These are phyloP conservation scores for Daldinia caldariorum DNA, from an alignment of 495 filamentous ascomycete genomes.

Conservation along the genomic window DNA sequence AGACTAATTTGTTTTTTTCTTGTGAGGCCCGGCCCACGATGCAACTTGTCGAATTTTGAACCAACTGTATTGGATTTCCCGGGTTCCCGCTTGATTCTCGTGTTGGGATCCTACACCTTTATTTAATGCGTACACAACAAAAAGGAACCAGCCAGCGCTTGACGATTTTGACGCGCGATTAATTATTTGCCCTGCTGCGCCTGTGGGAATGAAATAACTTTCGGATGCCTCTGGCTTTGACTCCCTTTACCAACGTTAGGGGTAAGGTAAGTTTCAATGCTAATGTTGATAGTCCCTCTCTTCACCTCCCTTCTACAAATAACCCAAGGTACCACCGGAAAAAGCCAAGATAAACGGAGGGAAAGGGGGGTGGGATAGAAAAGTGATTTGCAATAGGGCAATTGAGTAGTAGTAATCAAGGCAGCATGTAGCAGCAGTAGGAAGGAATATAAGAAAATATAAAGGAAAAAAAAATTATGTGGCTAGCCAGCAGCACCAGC, in stretches of 20 bases:
- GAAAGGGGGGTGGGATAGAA: slow-evolving; percentile 9
- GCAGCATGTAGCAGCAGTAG: slow-evolving; percentile 33
- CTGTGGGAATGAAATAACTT: slow-evolving; percentile 47
- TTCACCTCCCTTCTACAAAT: slow-evolving; percentile 28
- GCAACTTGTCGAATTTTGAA: slow-evolving; percentile 39
- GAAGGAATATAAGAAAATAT: slow-evolving; percentile 36
- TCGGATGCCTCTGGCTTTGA: slow-evolving; percentile 19
- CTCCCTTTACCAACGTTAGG: slow-evolving; percentile 18
- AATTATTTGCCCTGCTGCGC: slow-evolving; percentile 47
- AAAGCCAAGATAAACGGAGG: slow-evolving; percentile 11
- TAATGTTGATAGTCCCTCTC: slow-evolving; percentile 27
- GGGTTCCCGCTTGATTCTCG: slow-evolving; percentile 28
- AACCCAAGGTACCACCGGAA: slow-evolving; percentile 16
- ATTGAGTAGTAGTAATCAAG: slow-evolving; percentile 40
- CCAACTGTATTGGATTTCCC: slow-evolving; percentile 34
- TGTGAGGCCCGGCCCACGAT: slow-evolving; percentile 47
- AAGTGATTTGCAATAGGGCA: slow-evolving; percentile 24
- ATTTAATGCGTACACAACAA: slow-evolving; percentile 41
- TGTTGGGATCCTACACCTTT: slow-evolving; percentile 38
- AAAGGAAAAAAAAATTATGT: slow-evolving; percentile 30
- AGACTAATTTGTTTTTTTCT: slow-evolving; percentile 24
- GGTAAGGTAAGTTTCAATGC: slow-evolving; percentile 1
- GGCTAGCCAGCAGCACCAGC: slow-evolving; percentile 41
- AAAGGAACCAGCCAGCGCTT: slow-evolving; percentile 45
- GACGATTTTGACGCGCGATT: slow-evolving; percentile 61